phyloP scores from a whole-genome alignment of 192 early-diverging fungal genomes.

The Rhizophagus clarus region DNA sequence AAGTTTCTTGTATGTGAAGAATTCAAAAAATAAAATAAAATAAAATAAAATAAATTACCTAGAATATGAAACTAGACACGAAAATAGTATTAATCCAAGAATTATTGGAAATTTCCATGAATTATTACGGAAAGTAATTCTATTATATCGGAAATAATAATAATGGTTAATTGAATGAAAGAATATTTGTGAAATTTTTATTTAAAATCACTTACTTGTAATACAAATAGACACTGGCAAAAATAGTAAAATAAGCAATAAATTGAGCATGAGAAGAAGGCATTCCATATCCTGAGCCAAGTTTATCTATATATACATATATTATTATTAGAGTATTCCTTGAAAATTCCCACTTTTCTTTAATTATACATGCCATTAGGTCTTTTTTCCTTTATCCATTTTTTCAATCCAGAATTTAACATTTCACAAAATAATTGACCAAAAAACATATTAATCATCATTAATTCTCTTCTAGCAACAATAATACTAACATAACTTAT shows the following conservation, averaged over 20 bases:
- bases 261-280: constrained; percentile 83
- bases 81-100: constrained; percentile 30
- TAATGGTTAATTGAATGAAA: neutral
- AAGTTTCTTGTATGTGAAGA: neutral
- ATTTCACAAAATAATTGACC: constrained; percentile 76
- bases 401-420: constrained; percentile 65
- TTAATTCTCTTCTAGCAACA: constrained; percentile 60
- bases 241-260: constrained; percentile 73
- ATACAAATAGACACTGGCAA: constrained; percentile 32
- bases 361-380: constrained; percentile 55
- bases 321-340: neutral
- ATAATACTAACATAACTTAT: constrained; percentile 70
- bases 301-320: constrained; percentile 49
- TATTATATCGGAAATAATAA: neutral
- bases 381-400: constrained; percentile 58
- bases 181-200: neutral
- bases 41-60: constrained; percentile 30
- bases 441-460: constrained; percentile 57
- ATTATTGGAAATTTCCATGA: constrained; percentile 46
- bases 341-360: neutral
- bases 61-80: constrained; percentile 37
- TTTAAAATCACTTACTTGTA: neutral
- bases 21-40: neutral
- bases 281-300: constrained; percentile 83
- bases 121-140: constrained; percentile 26